phyloP scores from a whole-genome alignment of 768 basidiomycete species.

The Tricholoma matsutake region DNA sequence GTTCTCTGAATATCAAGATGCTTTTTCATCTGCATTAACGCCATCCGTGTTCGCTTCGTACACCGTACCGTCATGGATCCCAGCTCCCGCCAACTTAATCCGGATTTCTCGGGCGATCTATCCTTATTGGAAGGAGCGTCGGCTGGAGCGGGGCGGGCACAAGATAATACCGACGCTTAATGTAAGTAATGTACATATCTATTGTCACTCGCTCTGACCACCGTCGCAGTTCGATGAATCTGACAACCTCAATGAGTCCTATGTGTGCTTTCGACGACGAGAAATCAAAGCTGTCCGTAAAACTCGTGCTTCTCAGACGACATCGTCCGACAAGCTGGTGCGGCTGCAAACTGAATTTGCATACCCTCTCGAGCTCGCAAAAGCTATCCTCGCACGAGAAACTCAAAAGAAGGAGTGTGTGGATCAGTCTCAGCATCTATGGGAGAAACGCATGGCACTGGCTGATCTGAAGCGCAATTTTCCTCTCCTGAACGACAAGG shows the following conservation, averaged over 20 bases:
- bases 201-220: conserved; percentile 1
- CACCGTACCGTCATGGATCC: conserved; percentile 65
- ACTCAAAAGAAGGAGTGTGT: conserved; percentile 66
- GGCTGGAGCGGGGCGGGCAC: conserved; percentile 76
- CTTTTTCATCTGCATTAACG: conserved; percentile 58
- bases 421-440: conserved; percentile 59
- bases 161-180: conserved; percentile 86
- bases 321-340: conserved; percentile 83
- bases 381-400: conserved; percentile 69
- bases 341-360: conserved; percentile 77
- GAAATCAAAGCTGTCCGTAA: conserved; percentile 94
- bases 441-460: conserved; percentile 74
- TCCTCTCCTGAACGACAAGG: conserved; percentile 55
- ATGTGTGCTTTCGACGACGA: conserved; percentile 94
- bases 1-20: conserved; percentile 70
- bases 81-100: conserved; percentile 56
- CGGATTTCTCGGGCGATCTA: conserved; percentile 74
- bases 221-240: conserved; percentile 70
- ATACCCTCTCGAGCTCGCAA: conserved; percentile 70
- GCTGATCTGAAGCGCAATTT: conserved; percentile 79
- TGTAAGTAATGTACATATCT: conserved; percentile 42
- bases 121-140: conserved; percentile 87
- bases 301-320: conserved; percentile 87
- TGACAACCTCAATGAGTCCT: conserved; percentile 87
- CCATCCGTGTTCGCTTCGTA: conserved; percentile 68